Evolutionary conservation across 2,329 filamentous ascomycete species (phyloP), one percentile per base, ranked within the genome.

Genomic region (Phialophora verrucosa): DNA sequence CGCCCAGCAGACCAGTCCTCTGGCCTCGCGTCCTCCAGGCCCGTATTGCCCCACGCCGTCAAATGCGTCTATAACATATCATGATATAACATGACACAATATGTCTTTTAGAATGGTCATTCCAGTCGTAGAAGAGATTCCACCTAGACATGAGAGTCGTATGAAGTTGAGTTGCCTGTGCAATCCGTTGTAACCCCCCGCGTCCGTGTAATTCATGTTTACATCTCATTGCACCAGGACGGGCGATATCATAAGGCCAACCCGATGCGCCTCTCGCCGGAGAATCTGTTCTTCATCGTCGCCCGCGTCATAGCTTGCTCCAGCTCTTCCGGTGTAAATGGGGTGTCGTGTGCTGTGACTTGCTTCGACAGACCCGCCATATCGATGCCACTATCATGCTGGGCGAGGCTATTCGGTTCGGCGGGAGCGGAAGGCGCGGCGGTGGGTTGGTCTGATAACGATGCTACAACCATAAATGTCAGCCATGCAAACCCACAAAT

Each of bases 241-340:
- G 20, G n/a, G 23, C 59, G 17, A 31, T 31, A 57, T 65, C 53
- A 62, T 55, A 59, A 62, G 42, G 59, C 62, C 53, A 64, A 25
- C 7, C 62, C 62, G 11, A 59, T 53, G 17, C 56, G 47, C 31
- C 58, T n/a, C 11, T 57, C 38, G 57, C 42, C 51, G 44, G 63
- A 69, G 17, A 31, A 29, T 49, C 63, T 63, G 17, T 27, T 57
- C 17, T 62, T 68, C 31, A 74, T 23, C 3, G 70, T 66, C 12
- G 70, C 72, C 49, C 62, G 55, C 12, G 69, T 66, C 70, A 74
- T 72, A 23, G 72, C 72, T 49, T 65, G 61, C 42, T 72, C 68
- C 11, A 74, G 70, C 35, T 73, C 71, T 53, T 71, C 71, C 17
- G 60, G 59, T 3, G 70, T 72, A 42, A 74, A 73, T 25, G 68